Evolutionary conservation across 352 stramenopile genomes (phyloP), one percentile per base, ranked within the genome.

Genomic region (Pythium scleroteichum): DNA sequence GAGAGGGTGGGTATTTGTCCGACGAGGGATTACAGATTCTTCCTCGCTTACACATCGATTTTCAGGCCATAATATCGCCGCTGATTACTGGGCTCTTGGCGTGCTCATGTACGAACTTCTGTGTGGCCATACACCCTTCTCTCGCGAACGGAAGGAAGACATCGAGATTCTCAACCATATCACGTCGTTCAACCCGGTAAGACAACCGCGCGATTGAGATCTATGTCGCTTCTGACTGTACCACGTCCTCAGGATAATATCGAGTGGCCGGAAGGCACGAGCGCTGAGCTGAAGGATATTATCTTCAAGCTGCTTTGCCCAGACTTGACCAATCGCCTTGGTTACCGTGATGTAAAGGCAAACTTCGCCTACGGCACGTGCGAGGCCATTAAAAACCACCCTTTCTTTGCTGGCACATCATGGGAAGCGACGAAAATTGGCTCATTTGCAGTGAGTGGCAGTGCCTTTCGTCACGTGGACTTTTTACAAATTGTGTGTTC

Each of bases 21-120:
- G 29, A 35, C 29, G 32, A 7, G 23, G 4, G 33, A 9, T 47
- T 24, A 20, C 20, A 39, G 22, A 33, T 19, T 38, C 19, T 35
- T 23, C 22, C 29, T 42, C 6, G 13, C 20, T 17, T 29, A 19
- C 12, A 10, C 6, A 51, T 27, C 44, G 32, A 10, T 62, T 3
- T 6, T 5, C 27, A 93, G 85, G 86, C 12, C 86, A 95, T 69
- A 91, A 90, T 55, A 88, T 94, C 12, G 79, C 76, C 40, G 80
- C 84, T 4, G 94, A 98, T 62, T 98, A 97, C 69, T 98, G 94
- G 94, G 85, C 92, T 12, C 79, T 98, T 32, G 94, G 94, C 22
- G 92, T 96, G 55, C 82, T 98, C 54, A 92, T 98, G 72, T 98
- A 97, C 73, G 94, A 98, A 71, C 78, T 98, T 26, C 68, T 97